These are phyloP conservation scores for Cryoendolithus antarcticus DNA, from an alignment of 2,329 filamentous ascomycete species.

Conservation along the genomic window DNA sequence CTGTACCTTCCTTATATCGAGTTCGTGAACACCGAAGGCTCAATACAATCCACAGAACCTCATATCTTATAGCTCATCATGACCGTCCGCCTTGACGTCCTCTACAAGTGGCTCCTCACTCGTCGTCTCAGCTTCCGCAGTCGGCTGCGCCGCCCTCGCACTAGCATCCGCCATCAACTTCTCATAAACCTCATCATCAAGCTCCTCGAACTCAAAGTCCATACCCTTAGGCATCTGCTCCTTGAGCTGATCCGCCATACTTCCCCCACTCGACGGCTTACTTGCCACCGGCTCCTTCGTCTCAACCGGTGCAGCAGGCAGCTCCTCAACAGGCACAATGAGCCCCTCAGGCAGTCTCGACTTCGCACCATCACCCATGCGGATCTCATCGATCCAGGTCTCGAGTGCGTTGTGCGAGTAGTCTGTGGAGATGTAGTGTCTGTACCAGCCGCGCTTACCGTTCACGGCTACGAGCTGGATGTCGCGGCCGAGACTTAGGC, in stretches of 20 bases:
- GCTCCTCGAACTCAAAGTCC: slow-evolving; percentile 23
- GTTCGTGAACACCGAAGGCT: too few relatives aligned
- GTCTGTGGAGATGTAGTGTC: slow-evolving; percentile 49
- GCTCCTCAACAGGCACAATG: slow-evolving; percentile 18
- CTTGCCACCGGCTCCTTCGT: slow-evolving; percentile 10
- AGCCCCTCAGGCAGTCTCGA: slow-evolving; percentile 48
- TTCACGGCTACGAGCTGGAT: slow-evolving; percentile 74
- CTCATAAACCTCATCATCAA: slow-evolving; percentile 22
- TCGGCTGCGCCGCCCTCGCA: too few relatives aligned
- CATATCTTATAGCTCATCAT: too few relatives aligned
- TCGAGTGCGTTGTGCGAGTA: slow-evolving; percentile 49
- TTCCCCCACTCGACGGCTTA: slow-evolving; percentile 6
- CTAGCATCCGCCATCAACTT: slow-evolving; percentile 11
- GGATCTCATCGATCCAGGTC: slow-evolving; percentile 80
- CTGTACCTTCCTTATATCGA: too few relatives aligned
- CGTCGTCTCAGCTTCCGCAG: too few relatives aligned
- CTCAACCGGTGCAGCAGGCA: slow-evolving; percentile 16
- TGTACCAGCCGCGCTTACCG: slow-evolving; percentile 76
- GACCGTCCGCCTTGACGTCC: too few relatives aligned
- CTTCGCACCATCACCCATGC: slow-evolving; percentile 76
- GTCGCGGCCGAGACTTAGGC: slow-evolving; percentile 47
- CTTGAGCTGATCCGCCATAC: slow-evolving; percentile 14
- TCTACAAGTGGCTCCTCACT: too few relatives aligned
- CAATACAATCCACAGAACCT: too few relatives aligned
- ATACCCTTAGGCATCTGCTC: slow-evolving; percentile 19